Base-by-base conservation (phyloP, 169 alveolate genomes). In the Plasmodium knowlesi region DNA sequence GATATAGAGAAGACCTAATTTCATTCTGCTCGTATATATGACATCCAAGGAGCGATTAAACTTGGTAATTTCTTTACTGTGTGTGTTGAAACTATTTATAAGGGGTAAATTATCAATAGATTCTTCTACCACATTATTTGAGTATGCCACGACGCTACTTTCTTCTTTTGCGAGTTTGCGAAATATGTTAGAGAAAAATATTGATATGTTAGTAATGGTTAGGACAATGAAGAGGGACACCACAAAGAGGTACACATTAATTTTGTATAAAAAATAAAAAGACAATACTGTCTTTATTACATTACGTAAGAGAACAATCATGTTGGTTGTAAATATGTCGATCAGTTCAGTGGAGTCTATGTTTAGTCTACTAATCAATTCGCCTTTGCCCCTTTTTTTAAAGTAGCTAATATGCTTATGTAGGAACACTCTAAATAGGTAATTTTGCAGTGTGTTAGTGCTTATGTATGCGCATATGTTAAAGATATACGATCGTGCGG, bases 161-260 rank as follows among this genome's bases (percentile, higher is more conserved):
- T 88, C 94, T 78, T 88, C 94, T 78, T 88, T 88, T 54, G 94
- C 94, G 12, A 88, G 22, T 41, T 25, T 67, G 16, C 94, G 94
- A 67, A 79, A 88, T 10, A 43, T 88, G 50, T 39, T 88, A 14
- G 94, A 78, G 81, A 88, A 88, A 54, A 78, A 79, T 37, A 88
- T 88, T 28, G 94, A 88, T 16, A 88, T 78, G 50, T 88, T 88
- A 28, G 82, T 78, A 88, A 88, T 88, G 16, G 46, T 46, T 39
- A 88, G 19, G 50, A 88, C 94, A 14, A 88, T 88, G 79, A 78
- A 79, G 6, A 88, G 82, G 6, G 94, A 80, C n/a, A 88, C 71
- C 19, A 88, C 41, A 78, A 88, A 78, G 30, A 88, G 84, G 22
- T 57, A 28, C 34, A 88, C 89, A 43, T 88, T 88, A 34, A 88